These are phyloP conservation scores for Penicillium sclerotiorum DNA, from an alignment of 2,329 filamentous ascomycete species.

Conservation along the genomic window DNA sequence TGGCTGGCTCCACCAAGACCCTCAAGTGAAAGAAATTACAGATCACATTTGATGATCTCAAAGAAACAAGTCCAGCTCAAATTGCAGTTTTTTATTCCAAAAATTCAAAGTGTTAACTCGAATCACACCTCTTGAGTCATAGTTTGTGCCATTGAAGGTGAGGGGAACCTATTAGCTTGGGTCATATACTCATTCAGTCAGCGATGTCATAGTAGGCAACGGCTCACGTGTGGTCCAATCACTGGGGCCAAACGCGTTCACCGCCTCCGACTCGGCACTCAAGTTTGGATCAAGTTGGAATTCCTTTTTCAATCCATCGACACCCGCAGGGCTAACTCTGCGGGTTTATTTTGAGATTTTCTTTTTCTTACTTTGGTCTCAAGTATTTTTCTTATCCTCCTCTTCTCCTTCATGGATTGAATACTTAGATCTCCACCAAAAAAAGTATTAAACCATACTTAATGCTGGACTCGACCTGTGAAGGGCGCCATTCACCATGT, in stretches of 20 bases:
- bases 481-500: constrained; percentile 40
- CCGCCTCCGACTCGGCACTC: constrained; percentile 23
- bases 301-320: constrained; percentile 28
- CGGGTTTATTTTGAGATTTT: constrained; percentile 10
- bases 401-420: neutral
- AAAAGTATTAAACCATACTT: constrained; percentile 11
- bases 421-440: neutral
- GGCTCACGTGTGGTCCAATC: constrained; percentile 24
- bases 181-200: too few relatives aligned
- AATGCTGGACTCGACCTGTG: constrained; percentile 41
- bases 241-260: constrained; percentile 9
- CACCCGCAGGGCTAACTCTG: constrained; percentile 29
- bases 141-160: neutral
- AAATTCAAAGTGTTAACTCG: neutral
- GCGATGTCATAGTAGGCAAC: constrained; percentile 27
- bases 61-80: too few relatives aligned
- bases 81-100: too few relatives aligned
- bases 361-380: neutral
- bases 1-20: constrained; percentile 23
- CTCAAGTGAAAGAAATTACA: constrained; percentile 25
- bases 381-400: constrained; percentile 6
- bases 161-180: too few relatives aligned
- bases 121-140: neutral
- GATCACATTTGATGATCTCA: constrained; percentile 8
- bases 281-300: constrained; percentile 15